phyloP scores from a whole-genome alignment of 257 asterid species.

The Agastache rugosa region DNA sequence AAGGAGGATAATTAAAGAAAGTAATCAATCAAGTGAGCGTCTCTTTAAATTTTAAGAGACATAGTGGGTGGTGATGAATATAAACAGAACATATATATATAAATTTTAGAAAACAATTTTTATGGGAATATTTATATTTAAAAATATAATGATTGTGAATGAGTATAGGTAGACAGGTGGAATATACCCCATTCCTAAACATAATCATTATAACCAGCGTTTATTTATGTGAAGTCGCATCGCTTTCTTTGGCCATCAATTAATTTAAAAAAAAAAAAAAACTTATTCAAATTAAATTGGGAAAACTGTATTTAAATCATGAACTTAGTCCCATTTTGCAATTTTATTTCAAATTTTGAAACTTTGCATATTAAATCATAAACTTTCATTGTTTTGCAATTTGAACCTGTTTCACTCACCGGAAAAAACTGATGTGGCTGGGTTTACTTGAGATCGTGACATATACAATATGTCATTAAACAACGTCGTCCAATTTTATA shows the following conservation, averaged over 20 bases:
- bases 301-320: no score
- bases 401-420: no score
- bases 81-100: background rate
- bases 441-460: no score
- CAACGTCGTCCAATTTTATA: no score
- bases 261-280: background rate
- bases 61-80: conserved; percentile 26
- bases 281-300: background rate
- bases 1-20: background rate
- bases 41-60: background rate
- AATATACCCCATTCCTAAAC: conserved; percentile 33
- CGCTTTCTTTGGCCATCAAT: conserved; percentile 16
- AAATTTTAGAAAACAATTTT: background rate
- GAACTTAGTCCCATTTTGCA: no score
- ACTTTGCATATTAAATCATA: no score
- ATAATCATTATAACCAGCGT: conserved; percentile 20
- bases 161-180: conserved; percentile 33
- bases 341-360: no score
- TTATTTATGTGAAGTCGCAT: conserved; percentile 31
- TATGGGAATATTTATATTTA: background rate
- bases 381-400: no score
- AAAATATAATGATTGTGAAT: conserved; percentile 24
- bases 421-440: no score
- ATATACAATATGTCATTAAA: no score
- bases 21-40: background rate